These are phyloP conservation scores for Rhexocercosporidium sp. DNA, from an alignment of 2,329 filamentous ascomycete genomes.

Conservation along the genomic window DNA sequence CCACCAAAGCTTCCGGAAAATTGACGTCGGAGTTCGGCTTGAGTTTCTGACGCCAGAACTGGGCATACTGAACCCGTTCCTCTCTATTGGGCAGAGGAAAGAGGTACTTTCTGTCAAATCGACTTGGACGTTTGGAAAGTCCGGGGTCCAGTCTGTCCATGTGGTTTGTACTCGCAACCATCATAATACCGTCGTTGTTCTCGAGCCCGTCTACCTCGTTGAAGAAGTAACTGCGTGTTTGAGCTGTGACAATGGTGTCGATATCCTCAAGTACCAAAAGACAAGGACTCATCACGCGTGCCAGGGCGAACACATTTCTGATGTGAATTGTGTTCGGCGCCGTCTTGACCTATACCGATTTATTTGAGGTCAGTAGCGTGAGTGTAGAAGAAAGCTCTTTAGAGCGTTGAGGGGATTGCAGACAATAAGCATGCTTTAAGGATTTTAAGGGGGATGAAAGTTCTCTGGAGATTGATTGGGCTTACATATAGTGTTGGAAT, in stretches of 20 bases:
- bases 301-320: conserved; percentile 23
- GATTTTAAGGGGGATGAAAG: too few relatives aligned
- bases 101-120: conserved; percentile 17
- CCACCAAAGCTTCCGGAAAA: conserved; percentile 14
- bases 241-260: conserved; percentile 16
- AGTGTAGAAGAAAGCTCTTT: too few relatives aligned
- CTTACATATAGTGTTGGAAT: conserved; percentile 26
- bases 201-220: conserved; percentile 18
- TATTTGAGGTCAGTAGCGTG: too few relatives aligned
- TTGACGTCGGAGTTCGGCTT: conserved; percentile 12
- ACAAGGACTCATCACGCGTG: conserved; percentile 18
- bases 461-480: too few relatives aligned
- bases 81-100: conserved; percentile 16
- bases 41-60: conserved; percentile 17
- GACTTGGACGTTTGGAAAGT: conserved; percentile 19
- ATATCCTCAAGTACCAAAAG: conserved; percentile 19
- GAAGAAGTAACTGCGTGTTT: conserved; percentile 20
- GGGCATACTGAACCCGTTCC: conserved; percentile 14
- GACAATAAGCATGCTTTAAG: too few relatives aligned
- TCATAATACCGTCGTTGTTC: conserved; percentile 20
- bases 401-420: too few relatives aligned
- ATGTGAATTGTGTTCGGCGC: conserved; percentile 10
- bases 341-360: conserved; percentile 20
- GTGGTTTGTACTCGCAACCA: conserved; percentile 20
- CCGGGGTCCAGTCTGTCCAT: conserved; percentile 14